Base-by-base conservation (phyloP, 1,284 basidiomycete species). In the Apiotrichum siamense region DNA sequence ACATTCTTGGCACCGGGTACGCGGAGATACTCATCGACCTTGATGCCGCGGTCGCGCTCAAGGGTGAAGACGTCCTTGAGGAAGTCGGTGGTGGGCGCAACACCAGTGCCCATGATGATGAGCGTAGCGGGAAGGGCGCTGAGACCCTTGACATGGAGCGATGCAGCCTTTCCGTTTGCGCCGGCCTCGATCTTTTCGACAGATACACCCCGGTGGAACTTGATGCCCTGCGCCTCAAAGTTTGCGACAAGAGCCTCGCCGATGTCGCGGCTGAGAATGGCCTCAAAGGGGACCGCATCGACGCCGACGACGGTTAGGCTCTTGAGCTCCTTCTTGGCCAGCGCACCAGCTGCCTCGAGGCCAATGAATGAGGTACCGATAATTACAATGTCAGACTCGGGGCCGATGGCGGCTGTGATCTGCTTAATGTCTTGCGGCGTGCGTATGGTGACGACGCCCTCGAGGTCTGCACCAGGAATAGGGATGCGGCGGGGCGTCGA, bases 321-420 rank as follows among this genome's bases (percentile, higher is more conserved):
- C 29, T 82, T 83, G 17, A 87, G 81, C 73, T 85, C 86, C 50
- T 85, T 84, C 65, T 85, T 85, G 5, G 82, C 69, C 1, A 89
- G 76, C 1, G 88, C 87, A 15, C 79, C 80, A 5, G 89, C 88
- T 11, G 90, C 77, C 71, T 97, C 92, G 86, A 97, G 89, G 47
- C 87, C 85, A 65, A 97, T 97, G 75, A 96, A 97, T 18, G 86
- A 88, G 29, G 85, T 87, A 2, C 92, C 92, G 57, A 96, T 86
- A 29, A 96, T 81, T 29, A 92, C 88, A 42, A 88, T 73, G 48
- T 83, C 80, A 64, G 88, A 86, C 25, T 86, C 86, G 64, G 85
- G 82, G 32, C 60, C 64, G 46, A 74, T 56, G 15, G 59, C 58
- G 38, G 79, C 79, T 60, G 86, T 86, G 58, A 96, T 85, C 46